Evolutionary conservation across 139 green algal species (phyloP), one percentile per base, ranked within the genome.

Genomic region (Tetradesmus lagerheimii): DNA sequence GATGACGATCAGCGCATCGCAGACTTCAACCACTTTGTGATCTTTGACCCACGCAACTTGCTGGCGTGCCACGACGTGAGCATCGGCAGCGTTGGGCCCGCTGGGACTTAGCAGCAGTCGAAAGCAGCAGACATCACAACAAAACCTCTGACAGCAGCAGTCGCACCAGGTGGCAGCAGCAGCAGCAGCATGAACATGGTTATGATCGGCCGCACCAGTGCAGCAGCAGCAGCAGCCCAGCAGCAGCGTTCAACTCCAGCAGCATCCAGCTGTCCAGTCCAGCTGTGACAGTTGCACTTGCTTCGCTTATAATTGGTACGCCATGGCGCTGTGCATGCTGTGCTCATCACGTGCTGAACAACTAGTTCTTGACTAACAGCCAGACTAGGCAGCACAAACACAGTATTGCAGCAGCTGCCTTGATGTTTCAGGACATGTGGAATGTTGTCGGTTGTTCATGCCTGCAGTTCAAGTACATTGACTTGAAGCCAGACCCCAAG

Each of bases 21-120:
- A 15, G 95, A 96, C 88, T 95, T 94, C 92, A 98, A 98, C 91
- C 94, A 97, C 87, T 98, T 98, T 93, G 96, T 98, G 16, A 94
- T 98, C 45, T 95, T 95, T 80, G 93, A 95, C 67, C 89, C 90
- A 1, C 43, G 89, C 38, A 93, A 94, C 50, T 66, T 98, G 41
- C 83, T 98, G 12, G 97, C 94, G 43, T 98, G 97, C 86, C 96
- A 97, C 76, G 96, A 97, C 90, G 57, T 71, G 57, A 71, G 57
- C 8, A n/a, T n/a, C n/a, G n/a, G n/a, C n/a, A n/a, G n/a, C n/a
- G n/a, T n/a, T n/a, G n/a, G n/a, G n/a, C n/a, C n/a, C n/a, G n/a
- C n/a, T n/a, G n/a, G n/a, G n/a, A n/a, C n/a, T n/a, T n/a, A n/a
- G n/a, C n/a, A n/a, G n/a, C n/a, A n/a, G n/a, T n/a, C n/a, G n/a